These are phyloP conservation scores for Incumbomyces delicatus DNA, from an alignment of 2,329 filamentous ascomycete species.

Conservation along the genomic window DNA sequence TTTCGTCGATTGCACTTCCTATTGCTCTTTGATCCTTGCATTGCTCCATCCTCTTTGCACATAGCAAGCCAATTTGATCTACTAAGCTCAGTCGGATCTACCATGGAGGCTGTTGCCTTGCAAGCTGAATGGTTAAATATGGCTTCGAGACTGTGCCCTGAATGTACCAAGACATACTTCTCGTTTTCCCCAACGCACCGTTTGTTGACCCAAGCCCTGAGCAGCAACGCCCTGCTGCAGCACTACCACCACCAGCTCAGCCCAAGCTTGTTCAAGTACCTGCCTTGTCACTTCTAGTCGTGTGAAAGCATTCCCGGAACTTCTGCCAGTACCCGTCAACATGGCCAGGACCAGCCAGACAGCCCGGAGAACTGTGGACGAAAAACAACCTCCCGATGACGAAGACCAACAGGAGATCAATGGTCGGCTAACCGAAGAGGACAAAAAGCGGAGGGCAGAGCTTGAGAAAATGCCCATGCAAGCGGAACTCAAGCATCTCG, in stretches of 20 bases:
- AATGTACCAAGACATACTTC: background rate
- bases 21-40: background rate
- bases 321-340: too few species aligned
- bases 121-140: background rate
- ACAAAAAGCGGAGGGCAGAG: conserved; percentile 1
- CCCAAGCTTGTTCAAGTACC: too few species aligned
- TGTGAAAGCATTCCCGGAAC: too few species aligned
- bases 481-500: conserved; percentile 5
- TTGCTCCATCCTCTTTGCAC: background rate
- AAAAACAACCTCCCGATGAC: conserved; percentile 1
- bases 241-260: too few species aligned
- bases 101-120: conserved; percentile 2
- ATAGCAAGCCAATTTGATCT: background rate
- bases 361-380: background rate
- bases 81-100: background rate
- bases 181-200: background rate
- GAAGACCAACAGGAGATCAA: conserved; percentile 8
- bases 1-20: background rate
- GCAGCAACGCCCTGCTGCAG: too few species aligned
- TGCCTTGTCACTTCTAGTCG: too few species aligned
- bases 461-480: conserved; percentile 7
- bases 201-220: background rate
- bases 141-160: background rate
- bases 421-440: conserved; percentile 3
- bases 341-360: conserved; percentile 3